phyloP scores from a whole-genome alignment of 2,329 filamentous ascomycete genomes.

The Nectriaceae sp. region DNA sequence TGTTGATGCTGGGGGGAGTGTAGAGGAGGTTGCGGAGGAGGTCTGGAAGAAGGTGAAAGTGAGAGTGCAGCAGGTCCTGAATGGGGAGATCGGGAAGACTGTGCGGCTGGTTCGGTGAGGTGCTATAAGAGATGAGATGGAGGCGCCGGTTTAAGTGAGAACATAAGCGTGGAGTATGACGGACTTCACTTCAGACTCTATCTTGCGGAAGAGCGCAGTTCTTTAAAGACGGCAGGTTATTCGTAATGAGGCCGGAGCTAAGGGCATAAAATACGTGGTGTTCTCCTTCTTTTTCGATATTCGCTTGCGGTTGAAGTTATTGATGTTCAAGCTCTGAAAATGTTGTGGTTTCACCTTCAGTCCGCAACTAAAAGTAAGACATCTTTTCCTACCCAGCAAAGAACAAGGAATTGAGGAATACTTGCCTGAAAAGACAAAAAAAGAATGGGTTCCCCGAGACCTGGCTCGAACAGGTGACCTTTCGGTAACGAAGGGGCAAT shows the following conservation, averaged over 20 bases:
- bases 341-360: too few relatives aligned
- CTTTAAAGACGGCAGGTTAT: too few relatives aligned
- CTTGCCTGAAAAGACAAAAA: slow-evolving; percentile 1
- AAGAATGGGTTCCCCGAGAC: slow-evolving; percentile 16
- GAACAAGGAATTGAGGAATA: background rate
- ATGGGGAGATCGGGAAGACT: slow-evolving; percentile 47
- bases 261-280: too few relatives aligned
- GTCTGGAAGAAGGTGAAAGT: slow-evolving; percentile 54
- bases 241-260: too few relatives aligned
- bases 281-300: too few relatives aligned
- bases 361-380: too few relatives aligned
- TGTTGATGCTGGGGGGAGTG: slow-evolving; percentile 53
- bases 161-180: too few relatives aligned
- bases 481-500: slow-evolving; percentile 15
- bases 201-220: too few relatives aligned
- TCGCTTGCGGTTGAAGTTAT: too few relatives aligned
- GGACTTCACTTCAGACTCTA: too few relatives aligned
- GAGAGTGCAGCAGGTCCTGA: slow-evolving; percentile 51
- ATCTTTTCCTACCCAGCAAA: background rate
- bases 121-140: background rate
- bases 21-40: slow-evolving; percentile 58
- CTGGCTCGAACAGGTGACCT: slow-evolving; percentile 26
- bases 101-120: slow-evolving; percentile 39
- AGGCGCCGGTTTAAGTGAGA: too few relatives aligned
- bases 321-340: too few relatives aligned